phyloP scores from a whole-genome alignment of 2,329 filamentous ascomycete genomes.

The Aspergillus brasiliensis region DNA sequence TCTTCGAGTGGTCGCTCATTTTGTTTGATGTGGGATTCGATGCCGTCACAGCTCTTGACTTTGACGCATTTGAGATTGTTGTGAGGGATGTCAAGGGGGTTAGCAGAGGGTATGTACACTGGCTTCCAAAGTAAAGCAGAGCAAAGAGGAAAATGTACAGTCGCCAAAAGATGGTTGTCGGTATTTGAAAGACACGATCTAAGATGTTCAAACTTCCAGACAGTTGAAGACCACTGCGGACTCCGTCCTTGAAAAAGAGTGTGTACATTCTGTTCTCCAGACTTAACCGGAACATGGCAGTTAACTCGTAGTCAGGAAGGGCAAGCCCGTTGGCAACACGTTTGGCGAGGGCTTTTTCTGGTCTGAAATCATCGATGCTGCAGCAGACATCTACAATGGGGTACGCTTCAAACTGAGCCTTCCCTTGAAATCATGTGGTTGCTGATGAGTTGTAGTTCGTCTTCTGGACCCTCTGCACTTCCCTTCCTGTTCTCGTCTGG shows the following conservation, averaged over 20 bases:
- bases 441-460: constrained; percentile 65
- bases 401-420: constrained; percentile 49
- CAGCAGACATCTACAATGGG: constrained; percentile 88
- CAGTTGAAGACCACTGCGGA: constrained; percentile 53
- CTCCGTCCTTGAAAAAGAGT: constrained; percentile 70
- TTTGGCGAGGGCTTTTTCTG: constrained; percentile 73
- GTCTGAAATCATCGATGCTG: constrained; percentile 74
- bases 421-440: background rate
- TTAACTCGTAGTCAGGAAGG: constrained; percentile 61
- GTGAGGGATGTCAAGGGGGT: constrained; percentile 85
- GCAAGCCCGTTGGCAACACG: constrained; percentile 69
- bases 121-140: constrained; percentile 80
- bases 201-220: constrained; percentile 43
- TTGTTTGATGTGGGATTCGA: constrained; percentile 96
- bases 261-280: constrained; percentile 48
- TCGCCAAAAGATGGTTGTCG: constrained; percentile 44
- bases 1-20: constrained; percentile 96
- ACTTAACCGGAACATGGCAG: constrained; percentile 12
- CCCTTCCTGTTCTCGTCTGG: constrained; percentile 87
- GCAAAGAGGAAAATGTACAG: constrained; percentile 51
- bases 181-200: constrained; percentile 38
- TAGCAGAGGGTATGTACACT: constrained; percentile 97
- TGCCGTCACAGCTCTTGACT: constrained; percentile 90
- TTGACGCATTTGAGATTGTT: constrained; percentile 82
- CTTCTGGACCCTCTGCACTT: constrained; percentile 94